A percentile compares a stretch with the other conserved stretches of the same genome.
These are phyloP conservation scores for Platismatia glauca DNA, from an alignment of 495 filamentous ascomycete species.

Conservation along the genomic window DNA sequence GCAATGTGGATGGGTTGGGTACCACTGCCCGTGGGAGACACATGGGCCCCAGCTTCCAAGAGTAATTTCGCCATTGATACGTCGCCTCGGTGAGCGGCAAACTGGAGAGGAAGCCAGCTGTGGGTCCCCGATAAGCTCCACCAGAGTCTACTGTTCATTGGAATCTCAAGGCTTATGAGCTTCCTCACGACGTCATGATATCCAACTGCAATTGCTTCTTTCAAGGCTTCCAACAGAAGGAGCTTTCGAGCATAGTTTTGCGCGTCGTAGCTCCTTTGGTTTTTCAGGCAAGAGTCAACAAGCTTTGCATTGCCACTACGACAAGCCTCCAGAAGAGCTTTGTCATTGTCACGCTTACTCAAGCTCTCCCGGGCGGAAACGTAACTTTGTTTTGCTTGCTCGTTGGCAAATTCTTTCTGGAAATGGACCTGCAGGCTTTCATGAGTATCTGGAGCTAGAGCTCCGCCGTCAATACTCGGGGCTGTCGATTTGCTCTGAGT, in stretches of 20 bases:
- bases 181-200: neutral
- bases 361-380: neutral
- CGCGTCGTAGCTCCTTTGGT: neutral
- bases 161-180: neutral
- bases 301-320: neutral
- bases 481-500: neutral
- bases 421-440: neutral
- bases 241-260: neutral
- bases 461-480: neutral
- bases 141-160: neutral
- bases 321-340: neutral
- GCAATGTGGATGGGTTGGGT: constrained; percentile 1
- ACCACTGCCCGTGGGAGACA: neutral
- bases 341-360: neutral
- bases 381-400: neutral
- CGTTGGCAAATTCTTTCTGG: neutral
- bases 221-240: neutral
- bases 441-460: neutral
- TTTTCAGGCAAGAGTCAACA: neutral
- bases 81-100: neutral
- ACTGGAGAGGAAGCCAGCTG: neutral
- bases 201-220: neutral
- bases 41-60: neutral
- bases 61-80: neutral
- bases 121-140: neutral